Percentiles rank a stretch among this genome's conserved stretches.
phyloP scores from a whole-genome alignment of 2,329 filamentous ascomycete genomes.

The Xylaria multiplex region DNA sequence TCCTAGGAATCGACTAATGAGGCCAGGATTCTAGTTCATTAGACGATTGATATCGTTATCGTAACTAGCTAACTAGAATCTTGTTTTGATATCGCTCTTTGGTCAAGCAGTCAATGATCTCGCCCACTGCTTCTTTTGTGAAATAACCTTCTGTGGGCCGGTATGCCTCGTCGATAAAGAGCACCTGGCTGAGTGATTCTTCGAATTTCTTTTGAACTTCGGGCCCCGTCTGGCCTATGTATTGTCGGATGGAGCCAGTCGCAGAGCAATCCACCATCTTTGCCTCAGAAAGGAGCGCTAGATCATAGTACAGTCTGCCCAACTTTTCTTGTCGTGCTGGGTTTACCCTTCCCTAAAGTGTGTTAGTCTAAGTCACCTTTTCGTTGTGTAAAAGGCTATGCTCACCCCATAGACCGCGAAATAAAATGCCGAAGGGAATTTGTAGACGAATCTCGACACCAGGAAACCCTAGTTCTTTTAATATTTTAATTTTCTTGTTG shows the following conservation, averaged over 20 bases:
- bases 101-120: constrained; percentile 61
- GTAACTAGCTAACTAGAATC: constrained; percentile 75
- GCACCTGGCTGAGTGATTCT: constrained; percentile 24
- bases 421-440: constrained; percentile 67
- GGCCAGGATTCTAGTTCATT: constrained; percentile 68
- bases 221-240: constrained; percentile 59
- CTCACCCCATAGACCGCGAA: constrained; percentile 65
- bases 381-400: constrained; percentile 42
- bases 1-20: constrained; percentile 72
- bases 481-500: constrained; percentile 57
- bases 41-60: constrained; percentile 72
- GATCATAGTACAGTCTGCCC: constrained; percentile 79
- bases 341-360: constrained; percentile 64
- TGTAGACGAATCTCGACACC: constrained; percentile 57
- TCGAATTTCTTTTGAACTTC: constrained; percentile 30
- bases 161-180: constrained; percentile 63
- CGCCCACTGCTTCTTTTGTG: constrained; percentile 65
- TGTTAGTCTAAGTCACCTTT: constrained; percentile 22
- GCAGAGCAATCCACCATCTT: constrained; percentile 75
- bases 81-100: constrained; percentile 67
- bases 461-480: constrained; percentile 50
- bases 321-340: constrained; percentile 77
- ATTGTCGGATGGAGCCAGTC: constrained; percentile 74
- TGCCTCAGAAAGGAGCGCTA: constrained; percentile 71
- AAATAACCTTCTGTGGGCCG: constrained; percentile 67